Evolutionary conservation across 2,329 filamentous ascomycete species (phyloP), one percentile per base, ranked within the genome.

Genomic region (Ophiostoma australiae): DNA sequence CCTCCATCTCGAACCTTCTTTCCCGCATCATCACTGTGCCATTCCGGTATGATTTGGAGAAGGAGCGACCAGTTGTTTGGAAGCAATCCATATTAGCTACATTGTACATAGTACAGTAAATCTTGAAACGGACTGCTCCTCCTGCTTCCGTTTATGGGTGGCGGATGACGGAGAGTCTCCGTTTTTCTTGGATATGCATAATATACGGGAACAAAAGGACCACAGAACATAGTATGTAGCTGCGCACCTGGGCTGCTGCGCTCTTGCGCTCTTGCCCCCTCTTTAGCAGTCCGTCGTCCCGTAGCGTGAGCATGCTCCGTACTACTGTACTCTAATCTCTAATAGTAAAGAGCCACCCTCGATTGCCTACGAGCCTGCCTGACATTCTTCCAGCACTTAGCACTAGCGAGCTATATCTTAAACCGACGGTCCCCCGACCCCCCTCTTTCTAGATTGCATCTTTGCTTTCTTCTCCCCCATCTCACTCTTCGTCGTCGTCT

Each of bases 381-480:
- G n/a, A n/a, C 66, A 52, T 37, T n/a, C 41, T 48, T 44, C 70
- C 35, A 58, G 52, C 52, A 58, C 52, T 58, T 58, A 27, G 52
- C 39, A 41, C 39, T 63, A 17, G 58, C 55, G 55, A 31, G 27
- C 58, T 63, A 63, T 63, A 63, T 63, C 58, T 63, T 63, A 63
- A 13, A 48, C n/a, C 58, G 27, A 63, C 27, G 5, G 27, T 20
- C 27, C 58, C 58, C 58, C 27, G 27, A 63, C 33, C 58, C 58
- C 58, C 58, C 58, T 63, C 58, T 63, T 63, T 63, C 55, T 5
- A 63, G 27, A 63, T 33, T n/a, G 27, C 27, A 1, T 33, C 15
- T 13, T 33, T 63, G 11, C 3, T 61, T 11, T 63, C 15, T 63
- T 17, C n/a, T 23, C 7, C 8, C 6, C 1, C 58, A 7, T 63